phyloP scores from a whole-genome alignment of 2,329 filamentous ascomycete genomes.

The Aschersonia sp. region DNA sequence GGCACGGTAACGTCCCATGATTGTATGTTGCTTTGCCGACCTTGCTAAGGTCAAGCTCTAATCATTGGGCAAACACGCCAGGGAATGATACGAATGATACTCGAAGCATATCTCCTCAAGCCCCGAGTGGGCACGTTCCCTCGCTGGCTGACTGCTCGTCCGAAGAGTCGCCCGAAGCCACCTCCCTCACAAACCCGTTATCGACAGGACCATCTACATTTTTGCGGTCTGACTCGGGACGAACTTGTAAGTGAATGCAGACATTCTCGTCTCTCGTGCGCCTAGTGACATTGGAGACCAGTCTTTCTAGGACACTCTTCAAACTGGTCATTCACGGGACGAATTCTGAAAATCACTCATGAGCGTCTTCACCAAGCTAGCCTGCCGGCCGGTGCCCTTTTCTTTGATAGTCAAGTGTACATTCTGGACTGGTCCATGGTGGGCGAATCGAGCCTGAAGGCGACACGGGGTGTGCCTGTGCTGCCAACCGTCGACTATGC shows the following conservation, averaged over 20 bases:
- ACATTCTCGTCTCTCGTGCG: not conserved
- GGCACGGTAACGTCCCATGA: not conserved
- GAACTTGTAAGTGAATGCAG: constrained; percentile 22
- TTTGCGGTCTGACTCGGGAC: constrained; percentile 23
- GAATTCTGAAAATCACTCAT: constrained; percentile 32
- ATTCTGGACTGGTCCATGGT: constrained; percentile 33
- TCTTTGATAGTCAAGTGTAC: constrained; percentile 37
- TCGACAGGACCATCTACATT: constrained; percentile 24
- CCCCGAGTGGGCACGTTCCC: not conserved
- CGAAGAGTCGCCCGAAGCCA: constrained; percentile 3
- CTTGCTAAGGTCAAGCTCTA: not conserved
- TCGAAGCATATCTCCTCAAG: not conserved
- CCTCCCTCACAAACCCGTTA: constrained; percentile 25
- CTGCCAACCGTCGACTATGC: constrained; percentile 37
- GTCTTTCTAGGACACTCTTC: constrained; percentile 40
- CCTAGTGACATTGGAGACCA: constrained; percentile 7
- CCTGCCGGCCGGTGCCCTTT: constrained; percentile 25
- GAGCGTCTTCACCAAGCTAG: constrained; percentile 27
- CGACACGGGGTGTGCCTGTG: constrained; percentile 1
- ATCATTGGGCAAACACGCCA: not conserved
- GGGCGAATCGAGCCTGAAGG: constrained; percentile 5
- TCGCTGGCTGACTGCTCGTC: not conserved
- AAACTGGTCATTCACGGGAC: constrained; percentile 38
- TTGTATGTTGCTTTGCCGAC: not conserved
- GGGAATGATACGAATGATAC: not conserved